Percentiles rank a stretch among this genome's conserved stretches.
These are phyloP conservation scores for Porphyrellus sp. DNA, from an alignment of 1,284 basidiomycete genomes.

Conservation along the genomic window DNA sequence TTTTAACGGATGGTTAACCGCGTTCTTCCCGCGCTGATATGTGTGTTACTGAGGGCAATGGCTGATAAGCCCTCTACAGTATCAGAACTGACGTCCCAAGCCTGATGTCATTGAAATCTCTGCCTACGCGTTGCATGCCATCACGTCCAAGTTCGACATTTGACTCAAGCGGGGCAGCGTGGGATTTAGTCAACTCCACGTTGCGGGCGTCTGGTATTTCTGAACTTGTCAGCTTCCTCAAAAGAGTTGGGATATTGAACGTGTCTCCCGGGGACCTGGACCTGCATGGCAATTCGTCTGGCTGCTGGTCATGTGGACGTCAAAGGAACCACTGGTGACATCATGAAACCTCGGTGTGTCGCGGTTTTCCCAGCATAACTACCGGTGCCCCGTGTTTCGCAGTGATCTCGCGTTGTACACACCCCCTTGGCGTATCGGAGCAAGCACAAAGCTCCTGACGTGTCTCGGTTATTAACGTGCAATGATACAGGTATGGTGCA, in stretches of 20 bases:
- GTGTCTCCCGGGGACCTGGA: background rate
- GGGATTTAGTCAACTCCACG: background rate
- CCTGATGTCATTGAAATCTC: background rate
- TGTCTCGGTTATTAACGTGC: slow-evolving; percentile 21
- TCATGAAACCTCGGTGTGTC: background rate
- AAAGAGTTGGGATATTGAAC: background rate
- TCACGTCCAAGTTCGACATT: background rate
- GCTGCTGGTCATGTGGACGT: background rate
- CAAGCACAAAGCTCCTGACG: slow-evolving; percentile 8
- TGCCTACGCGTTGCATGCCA: background rate
- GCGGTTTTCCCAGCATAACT: background rate
- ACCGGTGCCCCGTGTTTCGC: background rate
- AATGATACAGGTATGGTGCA: slow-evolving; percentile 31
- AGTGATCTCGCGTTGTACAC: background rate
- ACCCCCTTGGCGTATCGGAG: slow-evolving; percentile 2
- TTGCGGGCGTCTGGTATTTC: background rate
- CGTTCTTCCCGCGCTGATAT: slow-evolving; percentile 1
- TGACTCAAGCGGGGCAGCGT: background rate
- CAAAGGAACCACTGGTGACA: background rate
- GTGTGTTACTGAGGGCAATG: background rate
- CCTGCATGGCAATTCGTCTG: too few species aligned
- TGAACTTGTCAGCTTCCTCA: background rate
- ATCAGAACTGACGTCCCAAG: slow-evolving; percentile 3
- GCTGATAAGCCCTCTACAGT: background rate
- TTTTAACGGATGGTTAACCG: background rate